phyloP scores from a whole-genome alignment of 2,329 filamentous ascomycete species.

The Acephala macrosclerotiorum region DNA sequence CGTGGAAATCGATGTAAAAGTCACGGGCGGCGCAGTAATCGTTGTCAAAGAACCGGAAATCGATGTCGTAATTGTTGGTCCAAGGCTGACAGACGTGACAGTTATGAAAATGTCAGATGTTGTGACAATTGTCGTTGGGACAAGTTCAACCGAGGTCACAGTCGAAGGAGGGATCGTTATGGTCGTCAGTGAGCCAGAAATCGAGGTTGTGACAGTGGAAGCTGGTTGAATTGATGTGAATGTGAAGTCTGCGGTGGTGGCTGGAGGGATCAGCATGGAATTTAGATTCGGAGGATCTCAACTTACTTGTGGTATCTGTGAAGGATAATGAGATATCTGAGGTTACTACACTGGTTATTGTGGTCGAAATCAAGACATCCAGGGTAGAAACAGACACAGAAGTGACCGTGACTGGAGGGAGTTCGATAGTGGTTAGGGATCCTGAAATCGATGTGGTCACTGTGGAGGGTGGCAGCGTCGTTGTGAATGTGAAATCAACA shows the following conservation, averaged over 20 bases:
- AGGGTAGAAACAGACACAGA: slow-evolving; percentile 12
- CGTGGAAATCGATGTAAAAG: background rate
- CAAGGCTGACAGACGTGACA: background rate
- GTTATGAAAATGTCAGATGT: background rate
- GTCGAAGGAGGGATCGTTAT: slow-evolving; percentile 10
- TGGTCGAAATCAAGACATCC: background rate
- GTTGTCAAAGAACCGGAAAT: slow-evolving; percentile 21
- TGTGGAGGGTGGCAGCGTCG: slow-evolving; percentile 14
- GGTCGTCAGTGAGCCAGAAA: slow-evolving; percentile 22
- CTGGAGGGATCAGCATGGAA: background rate
- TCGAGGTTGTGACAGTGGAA: slow-evolving; percentile 2
- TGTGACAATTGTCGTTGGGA: slow-evolving; percentile 14
- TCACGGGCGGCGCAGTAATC: background rate
- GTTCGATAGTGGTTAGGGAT: slow-evolving; percentile 16
- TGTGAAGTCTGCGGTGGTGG: background rate
- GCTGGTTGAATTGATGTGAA: background rate
- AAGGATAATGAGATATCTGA: background rate
- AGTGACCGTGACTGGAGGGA: slow-evolving; percentile 19
- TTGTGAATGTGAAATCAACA: slow-evolving; percentile 15
- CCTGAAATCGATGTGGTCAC: slow-evolving; percentile 27
- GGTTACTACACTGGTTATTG: background rate
- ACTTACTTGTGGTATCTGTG: background rate
- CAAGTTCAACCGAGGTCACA: slow-evolving; percentile 19
- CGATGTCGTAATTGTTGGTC: slow-evolving; percentile 15
- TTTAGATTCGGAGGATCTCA: background rate